These are phyloP conservation scores for Incumbomyces lentus DNA, from an alignment of 2,329 filamentous ascomycete genomes.

Conservation along the genomic window DNA sequence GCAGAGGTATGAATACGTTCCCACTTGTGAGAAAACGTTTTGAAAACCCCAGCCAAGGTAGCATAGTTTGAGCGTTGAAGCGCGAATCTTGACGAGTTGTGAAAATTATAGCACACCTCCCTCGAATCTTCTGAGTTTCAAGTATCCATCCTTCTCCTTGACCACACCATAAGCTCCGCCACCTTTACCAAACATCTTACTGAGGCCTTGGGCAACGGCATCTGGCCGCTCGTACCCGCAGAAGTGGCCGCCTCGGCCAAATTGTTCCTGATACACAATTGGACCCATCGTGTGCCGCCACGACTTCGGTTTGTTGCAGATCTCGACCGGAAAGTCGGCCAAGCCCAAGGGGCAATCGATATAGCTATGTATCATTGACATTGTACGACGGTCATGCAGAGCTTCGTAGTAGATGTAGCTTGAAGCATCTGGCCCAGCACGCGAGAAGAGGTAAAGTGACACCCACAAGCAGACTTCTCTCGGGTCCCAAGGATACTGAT, in stretches of 20 bases:
- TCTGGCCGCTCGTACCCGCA: conserved; percentile 42
- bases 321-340: conserved; percentile 41
- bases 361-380: conserved; percentile 14
- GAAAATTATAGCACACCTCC: too few relatives aligned
- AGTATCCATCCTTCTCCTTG: conserved; percentile 26
- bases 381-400: conserved; percentile 17
- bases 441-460: conserved; percentile 60
- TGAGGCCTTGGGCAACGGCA: conserved; percentile 34
- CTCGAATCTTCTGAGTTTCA: too few relatives aligned
- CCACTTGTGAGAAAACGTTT: too few relatives aligned
- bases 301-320: conserved; percentile 37
- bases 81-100: too few relatives aligned
- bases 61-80: too few relatives aligned
- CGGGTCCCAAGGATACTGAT: conserved; percentile 61
- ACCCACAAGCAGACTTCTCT: conserved; percentile 69
- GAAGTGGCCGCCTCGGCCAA: conserved; percentile 42
- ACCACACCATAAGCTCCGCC: conserved; percentile 28
- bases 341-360: conserved; percentile 41
- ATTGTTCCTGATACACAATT: conserved; percentile 38
- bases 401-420: conserved; percentile 1
- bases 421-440: conserved; percentile 53
- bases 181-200: conserved; percentile 35
- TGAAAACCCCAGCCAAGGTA: too few relatives aligned
- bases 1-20: too few relatives aligned
- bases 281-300: conserved; percentile 43